Conservation (phyloP, 192 early-diverging fungal species). For the Backusella circina region DNA sequence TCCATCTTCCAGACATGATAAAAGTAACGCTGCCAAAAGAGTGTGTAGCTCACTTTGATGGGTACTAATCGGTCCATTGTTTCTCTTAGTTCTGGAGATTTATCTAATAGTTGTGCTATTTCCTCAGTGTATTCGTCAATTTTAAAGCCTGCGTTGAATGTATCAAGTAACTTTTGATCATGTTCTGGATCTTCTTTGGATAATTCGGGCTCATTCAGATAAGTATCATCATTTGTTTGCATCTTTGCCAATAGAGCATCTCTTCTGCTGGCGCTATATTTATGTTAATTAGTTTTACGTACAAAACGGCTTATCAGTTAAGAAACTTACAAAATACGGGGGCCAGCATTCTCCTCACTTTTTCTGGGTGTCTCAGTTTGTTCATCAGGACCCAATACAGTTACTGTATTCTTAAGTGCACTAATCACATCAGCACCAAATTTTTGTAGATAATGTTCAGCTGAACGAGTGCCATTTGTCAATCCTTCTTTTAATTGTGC, state of each 20-base stretch:
- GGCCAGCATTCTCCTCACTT: neutral
- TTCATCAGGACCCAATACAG: slow-evolving; percentile 32
- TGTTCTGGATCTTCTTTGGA: slow-evolving; percentile 4
- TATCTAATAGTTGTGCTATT: slow-evolving; percentile 38
- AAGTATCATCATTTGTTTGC: slow-evolving; percentile 36
- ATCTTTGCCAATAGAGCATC: slow-evolving; percentile 44
- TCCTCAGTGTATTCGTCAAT: slow-evolving; percentile 47
- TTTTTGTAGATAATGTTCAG: slow-evolving; percentile 50
- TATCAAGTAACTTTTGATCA: slow-evolving; percentile 36
- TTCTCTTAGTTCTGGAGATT: slow-evolving; percentile 39
- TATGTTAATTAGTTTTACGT: neutral
- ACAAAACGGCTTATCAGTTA: too few relatives aligned
- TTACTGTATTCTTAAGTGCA: slow-evolving; percentile 40
- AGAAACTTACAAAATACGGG: slow-evolving; percentile 17
- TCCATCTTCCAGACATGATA: slow-evolving; percentile 49
- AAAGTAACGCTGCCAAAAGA: slow-evolving; percentile 51
- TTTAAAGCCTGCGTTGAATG: slow-evolving; percentile 42
- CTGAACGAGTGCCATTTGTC: slow-evolving; percentile 37
- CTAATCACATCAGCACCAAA: slow-evolving; percentile 42
- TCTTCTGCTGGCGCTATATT: slow-evolving; percentile 25
- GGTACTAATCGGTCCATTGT: slow-evolving; percentile 49
- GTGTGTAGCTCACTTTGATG: slow-evolving; percentile 40
- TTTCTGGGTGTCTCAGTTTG: slow-evolving; percentile 21
- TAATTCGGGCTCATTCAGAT: slow-evolving; percentile 34
- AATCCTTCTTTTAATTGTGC: slow-evolving; percentile 24